A percentile compares a stretch with the other conserved stretches of the same genome.
Evolutionary conservation across 2,329 filamentous ascomycete species (phyloP).

Genomic region (Coniella lustricola): DNA sequence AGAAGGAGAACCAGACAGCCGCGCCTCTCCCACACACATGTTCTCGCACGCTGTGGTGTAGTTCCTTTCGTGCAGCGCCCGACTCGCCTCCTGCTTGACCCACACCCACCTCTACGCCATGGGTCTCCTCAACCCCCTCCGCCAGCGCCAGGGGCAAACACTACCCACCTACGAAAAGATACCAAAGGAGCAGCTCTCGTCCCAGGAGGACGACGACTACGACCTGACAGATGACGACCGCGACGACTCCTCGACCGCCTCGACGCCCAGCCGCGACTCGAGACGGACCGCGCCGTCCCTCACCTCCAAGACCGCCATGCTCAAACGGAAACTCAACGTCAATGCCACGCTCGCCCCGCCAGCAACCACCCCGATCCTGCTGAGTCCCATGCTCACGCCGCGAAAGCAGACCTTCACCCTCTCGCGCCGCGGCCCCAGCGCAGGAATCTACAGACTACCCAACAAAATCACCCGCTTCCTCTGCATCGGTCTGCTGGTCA

Average conservation of each 20-base stretch:
- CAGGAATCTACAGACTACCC: slow-evolving; percentile 55
- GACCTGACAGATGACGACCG: slow-evolving; percentile 32
- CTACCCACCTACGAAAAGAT: slow-evolving; percentile 47
- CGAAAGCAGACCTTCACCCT: slow-evolving; percentile 28
- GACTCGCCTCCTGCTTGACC: background rate
- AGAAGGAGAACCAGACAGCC: too few relatives aligned
- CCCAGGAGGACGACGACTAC: slow-evolving; percentile 43
- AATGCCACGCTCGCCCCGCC: slow-evolving; percentile 11
- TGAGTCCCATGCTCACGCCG: slow-evolving; percentile 21
- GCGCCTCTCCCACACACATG: background rate
- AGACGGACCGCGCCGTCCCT: slow-evolving; percentile 42
- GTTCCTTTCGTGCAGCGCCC: slow-evolving; percentile 3
- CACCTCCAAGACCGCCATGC: slow-evolving; percentile 37
- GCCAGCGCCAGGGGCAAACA: slow-evolving; percentile 34
- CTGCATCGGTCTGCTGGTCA: slow-evolving; percentile 61
- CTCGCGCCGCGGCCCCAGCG: slow-evolving; percentile 26
- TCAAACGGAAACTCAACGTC: slow-evolving; percentile 19
- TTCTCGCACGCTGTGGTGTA: too few relatives aligned
- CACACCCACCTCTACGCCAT: slow-evolving; percentile 9
- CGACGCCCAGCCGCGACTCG: slow-evolving; percentile 45
- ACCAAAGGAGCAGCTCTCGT: slow-evolving; percentile 41
- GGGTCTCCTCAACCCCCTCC: slow-evolving; percentile 33
- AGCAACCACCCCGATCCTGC: slow-evolving; percentile 4
- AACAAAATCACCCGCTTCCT: slow-evolving; percentile 72
- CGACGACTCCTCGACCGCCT: slow-evolving; percentile 29